These are phyloP conservation scores for Colletotrichum cereale DNA, from an alignment of 2,329 filamentous ascomycete genomes.

Conservation along the genomic window DNA sequence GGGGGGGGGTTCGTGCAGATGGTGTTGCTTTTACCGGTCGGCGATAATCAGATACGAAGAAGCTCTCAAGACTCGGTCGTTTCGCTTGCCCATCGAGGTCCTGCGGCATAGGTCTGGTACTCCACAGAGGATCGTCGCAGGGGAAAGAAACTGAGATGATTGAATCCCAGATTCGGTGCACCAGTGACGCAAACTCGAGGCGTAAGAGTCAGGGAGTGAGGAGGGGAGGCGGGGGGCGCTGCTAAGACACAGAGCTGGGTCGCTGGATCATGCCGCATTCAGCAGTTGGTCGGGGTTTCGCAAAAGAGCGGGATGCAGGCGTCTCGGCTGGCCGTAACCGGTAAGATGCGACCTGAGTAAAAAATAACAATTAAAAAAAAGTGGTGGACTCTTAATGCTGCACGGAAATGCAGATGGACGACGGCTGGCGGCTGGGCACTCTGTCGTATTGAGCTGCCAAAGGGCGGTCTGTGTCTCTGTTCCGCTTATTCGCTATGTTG, in stretches of 20 bases:
- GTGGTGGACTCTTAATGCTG: conserved; percentile 3
- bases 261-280: conserved; percentile 38
- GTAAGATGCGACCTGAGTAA: conserved; percentile 27
- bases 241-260: conserved; percentile 35
- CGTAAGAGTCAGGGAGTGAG: conserved; percentile 25
- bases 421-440: conserved; percentile 4
- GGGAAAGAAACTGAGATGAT: background rate
- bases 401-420: background rate
- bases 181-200: background rate
- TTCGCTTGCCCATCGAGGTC: conserved; percentile 26
- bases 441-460: conserved; percentile 4
- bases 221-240: conserved; percentile 2
- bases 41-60: conserved; percentile 20
- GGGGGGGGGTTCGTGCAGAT: conserved; percentile 17
- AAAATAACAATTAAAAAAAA: too few species aligned
- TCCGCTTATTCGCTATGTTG: conserved; percentile 33
- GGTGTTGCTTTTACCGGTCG: conserved; percentile 26
- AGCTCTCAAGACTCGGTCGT: conserved; percentile 14
- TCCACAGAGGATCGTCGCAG: conserved; percentile 3
- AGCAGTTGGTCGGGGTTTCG: conserved; percentile 21
- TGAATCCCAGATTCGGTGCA: conserved; percentile 5
- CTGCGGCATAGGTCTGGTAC: conserved; percentile 1
- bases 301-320: conserved; percentile 33
- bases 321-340: conserved; percentile 36
- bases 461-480: conserved; percentile 38